Conservation (phyloP, 768 basidiomycete species). For the Pulveroboletus sp. region DNA sequence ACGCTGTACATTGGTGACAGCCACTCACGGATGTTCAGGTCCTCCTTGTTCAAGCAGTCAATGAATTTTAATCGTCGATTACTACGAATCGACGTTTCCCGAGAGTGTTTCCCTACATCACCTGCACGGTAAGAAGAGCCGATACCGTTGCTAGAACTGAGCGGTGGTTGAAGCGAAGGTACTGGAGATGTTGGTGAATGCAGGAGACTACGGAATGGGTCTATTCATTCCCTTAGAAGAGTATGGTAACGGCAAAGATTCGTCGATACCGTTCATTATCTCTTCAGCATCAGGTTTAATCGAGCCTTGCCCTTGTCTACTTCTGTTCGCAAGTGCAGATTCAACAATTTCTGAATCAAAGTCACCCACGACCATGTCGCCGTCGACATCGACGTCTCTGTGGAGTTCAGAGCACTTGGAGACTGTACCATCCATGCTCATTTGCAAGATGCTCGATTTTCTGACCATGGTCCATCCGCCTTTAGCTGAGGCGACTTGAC, state of each 20-base stretch:
- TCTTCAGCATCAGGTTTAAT: constrained; percentile 68
- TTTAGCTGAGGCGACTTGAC: constrained; percentile 41
- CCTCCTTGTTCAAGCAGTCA: constrained; percentile 68
- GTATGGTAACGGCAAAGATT: constrained; percentile 10
- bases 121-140: constrained; percentile 17
- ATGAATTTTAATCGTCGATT: constrained; percentile 79
- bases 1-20: not conserved
- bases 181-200: constrained; percentile 23
- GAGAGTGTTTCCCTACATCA: constrained; percentile 54
- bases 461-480: constrained; percentile 78
- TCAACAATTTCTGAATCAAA: constrained; percentile 55
- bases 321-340: constrained; percentile 33
- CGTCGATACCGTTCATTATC: constrained; percentile 64
- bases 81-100: constrained; percentile 73
- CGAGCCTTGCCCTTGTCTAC: constrained; percentile 41
- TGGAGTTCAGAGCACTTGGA: constrained; percentile 23
- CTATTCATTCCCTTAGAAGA: constrained; percentile 37
- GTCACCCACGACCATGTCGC: constrained; percentile 74
- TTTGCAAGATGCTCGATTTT: constrained; percentile 32
- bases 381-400: constrained; percentile 63
- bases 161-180: constrained; percentile 3
- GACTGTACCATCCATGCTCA: constrained; percentile 21
- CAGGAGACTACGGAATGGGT: constrained; percentile 55
- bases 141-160: constrained; percentile 7
- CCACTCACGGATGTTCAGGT: constrained; percentile 75